These are phyloP conservation scores for Tuber borchii DNA, from an alignment of 495 filamentous ascomycete species.

Conservation along the genomic window DNA sequence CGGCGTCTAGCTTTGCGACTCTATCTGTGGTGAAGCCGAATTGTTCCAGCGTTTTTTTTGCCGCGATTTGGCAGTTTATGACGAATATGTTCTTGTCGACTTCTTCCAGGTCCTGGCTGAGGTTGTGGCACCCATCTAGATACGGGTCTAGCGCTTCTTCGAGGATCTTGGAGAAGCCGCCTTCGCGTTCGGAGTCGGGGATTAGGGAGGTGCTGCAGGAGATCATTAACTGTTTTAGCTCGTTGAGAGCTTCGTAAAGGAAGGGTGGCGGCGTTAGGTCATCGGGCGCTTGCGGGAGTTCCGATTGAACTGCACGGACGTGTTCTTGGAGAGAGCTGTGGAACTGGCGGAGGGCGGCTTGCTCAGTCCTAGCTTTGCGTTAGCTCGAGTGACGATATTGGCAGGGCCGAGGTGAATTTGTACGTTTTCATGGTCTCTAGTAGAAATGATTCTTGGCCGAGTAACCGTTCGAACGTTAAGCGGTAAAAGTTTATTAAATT, in stretches of 20 bases:
- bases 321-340: conserved; percentile 70
- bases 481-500: conserved; percentile 87
- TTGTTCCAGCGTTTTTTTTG: conserved; percentile 48
- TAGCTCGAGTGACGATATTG: background rate
- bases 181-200: conserved; percentile 50
- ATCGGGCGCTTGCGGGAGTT: conserved; percentile 57
- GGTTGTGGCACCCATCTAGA: conserved; percentile 62
- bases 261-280: conserved; percentile 79
- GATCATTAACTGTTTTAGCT: conserved; percentile 67
- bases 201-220: conserved; percentile 76
- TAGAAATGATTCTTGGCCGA: conserved; percentile 63
- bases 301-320: conserved; percentile 62
- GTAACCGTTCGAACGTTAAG: conserved; percentile 69
- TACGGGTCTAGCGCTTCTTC: conserved; percentile 81
- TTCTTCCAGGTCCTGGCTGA: conserved; percentile 55
- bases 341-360: conserved; percentile 77
- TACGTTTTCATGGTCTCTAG: conserved; percentile 56
- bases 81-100: conserved; percentile 66
- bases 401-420: background rate
- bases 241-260: conserved; percentile 69
- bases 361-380: conserved; percentile 51
- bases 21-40: conserved; percentile 54
- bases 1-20: conserved; percentile 47
- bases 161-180: conserved; percentile 72
- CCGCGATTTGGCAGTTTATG: conserved; percentile 69